Evolutionary conservation across 2,329 filamentous ascomycete species (phyloP).

Genomic region (Verticillium tricorpus): DNA sequence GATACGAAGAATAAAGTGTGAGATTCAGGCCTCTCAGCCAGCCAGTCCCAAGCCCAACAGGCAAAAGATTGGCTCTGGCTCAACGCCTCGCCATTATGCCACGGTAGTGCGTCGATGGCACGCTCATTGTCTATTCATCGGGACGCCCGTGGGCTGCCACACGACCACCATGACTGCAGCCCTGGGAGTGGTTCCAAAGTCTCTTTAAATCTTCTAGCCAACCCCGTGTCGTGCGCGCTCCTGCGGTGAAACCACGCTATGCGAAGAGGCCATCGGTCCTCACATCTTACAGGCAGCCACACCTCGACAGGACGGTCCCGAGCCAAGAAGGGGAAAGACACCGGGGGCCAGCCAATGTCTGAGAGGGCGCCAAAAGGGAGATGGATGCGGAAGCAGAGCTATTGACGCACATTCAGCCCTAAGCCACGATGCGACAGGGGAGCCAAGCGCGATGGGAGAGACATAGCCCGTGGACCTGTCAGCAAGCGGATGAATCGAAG

Average conservation of each 20-base stretch:
- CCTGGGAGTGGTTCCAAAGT: not conserved
- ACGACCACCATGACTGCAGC: not conserved
- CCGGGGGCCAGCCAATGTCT: not conserved
- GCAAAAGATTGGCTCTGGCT: no score
- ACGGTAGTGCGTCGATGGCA: no score
- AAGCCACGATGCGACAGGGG: constrained; percentile 6
- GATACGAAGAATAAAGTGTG: no score
- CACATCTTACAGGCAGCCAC: not conserved
- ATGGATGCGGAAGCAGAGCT: not conserved
- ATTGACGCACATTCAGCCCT: constrained; percentile 9
- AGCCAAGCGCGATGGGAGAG: not conserved
- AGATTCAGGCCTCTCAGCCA: no score
- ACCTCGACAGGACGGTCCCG: not conserved
- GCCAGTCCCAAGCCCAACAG: no score
- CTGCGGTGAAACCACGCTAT: not conserved
- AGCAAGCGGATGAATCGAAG: not conserved
- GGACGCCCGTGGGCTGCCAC: not conserved
- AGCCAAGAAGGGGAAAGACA: not conserved
- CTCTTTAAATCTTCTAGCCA: not conserved
- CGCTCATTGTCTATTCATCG: not conserved
- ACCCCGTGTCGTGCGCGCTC: not conserved
- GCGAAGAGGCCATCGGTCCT: not conserved
- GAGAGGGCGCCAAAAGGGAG: not conserved
- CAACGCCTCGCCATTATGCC: no score
- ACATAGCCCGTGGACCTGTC: not conserved